Evolutionary conservation across 257 asterid genomes (phyloP).

Genomic region (Gentiana straminea): DNA sequence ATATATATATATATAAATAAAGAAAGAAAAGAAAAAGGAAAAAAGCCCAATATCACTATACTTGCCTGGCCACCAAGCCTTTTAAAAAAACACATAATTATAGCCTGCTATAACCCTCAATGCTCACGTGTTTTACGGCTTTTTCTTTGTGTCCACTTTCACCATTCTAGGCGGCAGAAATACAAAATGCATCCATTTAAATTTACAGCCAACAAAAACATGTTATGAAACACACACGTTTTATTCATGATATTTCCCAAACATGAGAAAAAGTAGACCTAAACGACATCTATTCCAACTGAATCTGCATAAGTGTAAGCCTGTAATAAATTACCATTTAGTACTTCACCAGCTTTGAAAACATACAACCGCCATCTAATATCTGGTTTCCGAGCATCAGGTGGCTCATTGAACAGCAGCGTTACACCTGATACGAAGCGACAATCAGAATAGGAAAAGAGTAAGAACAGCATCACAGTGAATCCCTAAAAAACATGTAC

Average conservation of each 20-base stretch:
- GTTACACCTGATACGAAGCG: conserved; percentile 55
- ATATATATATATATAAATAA: too few relatives aligned
- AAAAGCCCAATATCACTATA: too few relatives aligned
- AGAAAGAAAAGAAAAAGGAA: too few relatives aligned
- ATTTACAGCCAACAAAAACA: background rate
- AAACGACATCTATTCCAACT: background rate
- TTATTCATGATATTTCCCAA: background rate
- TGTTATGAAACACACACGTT: background rate
- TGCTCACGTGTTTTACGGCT: background rate
- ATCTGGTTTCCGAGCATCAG: conserved; percentile 84
- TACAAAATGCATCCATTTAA: background rate
- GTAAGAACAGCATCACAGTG: background rate
- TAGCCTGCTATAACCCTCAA: background rate
- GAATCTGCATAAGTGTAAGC: background rate
- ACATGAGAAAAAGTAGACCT: background rate
- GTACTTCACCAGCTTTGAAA: conserved; percentile 88
- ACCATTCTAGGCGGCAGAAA: background rate
- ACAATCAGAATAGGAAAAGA: conserved; percentile 17
- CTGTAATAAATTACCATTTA: conserved; percentile 48
- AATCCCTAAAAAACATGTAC: background rate
- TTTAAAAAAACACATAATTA: too few relatives aligned
- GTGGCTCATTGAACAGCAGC: conserved; percentile 87
- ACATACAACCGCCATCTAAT: conserved; percentile 89
- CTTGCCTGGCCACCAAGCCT: too few relatives aligned
- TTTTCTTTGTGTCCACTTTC: conserved; percentile 3